Evolutionary conservation across 2,329 filamentous ascomycete species (phyloP), one percentile per base, ranked within the genome.

Genomic region (Exophiala aquamarina): DNA sequence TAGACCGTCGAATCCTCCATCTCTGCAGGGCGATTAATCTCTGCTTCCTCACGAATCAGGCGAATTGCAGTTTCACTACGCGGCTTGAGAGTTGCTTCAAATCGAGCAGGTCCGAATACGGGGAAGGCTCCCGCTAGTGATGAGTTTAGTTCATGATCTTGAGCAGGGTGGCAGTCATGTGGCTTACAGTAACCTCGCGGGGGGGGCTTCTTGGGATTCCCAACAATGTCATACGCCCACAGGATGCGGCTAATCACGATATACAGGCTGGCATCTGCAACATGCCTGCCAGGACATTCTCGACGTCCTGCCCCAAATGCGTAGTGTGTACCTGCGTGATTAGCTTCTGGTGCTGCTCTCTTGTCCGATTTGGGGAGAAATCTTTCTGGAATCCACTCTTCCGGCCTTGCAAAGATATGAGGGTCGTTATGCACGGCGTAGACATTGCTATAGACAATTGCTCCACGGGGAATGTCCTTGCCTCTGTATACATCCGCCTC

Each of bases 191-290:
- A 10, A 29, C 42, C 41, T 38, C 15, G 17, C 41, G 33, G n/a
- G 6, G 47, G 47, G 23, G 31, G 31, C 9, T 43, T 38, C 13
- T 45, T 23, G 13, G 36, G 13, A 3, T 39, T 39, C 41, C 15
- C 26, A 20, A 21, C 19, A 23, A 52, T 48, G 17, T 62, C 39
- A 34, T 56, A 65, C 2, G 46, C 59, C 42, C 78, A 69, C 47
- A 82, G 74, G 71, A 82, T 77, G 21, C 78, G 65, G 1, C 75
- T 72, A 48, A 81, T 77, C n/a, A 78, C 77, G 49, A 81, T 76
- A 56, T 79, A 57, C 62, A 73, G 44, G 61, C 61, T 62, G 15
- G 64, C 62, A 1, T 54, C 52, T 1, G 64, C 65, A 19, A 70
- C 61, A 49, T 60, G 54, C 10, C 38, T 46, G 3, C 64, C 63